Evolutionary conservation across 768 basidiomycete species (phyloP).

Genomic region (Boletus rubropictus): DNA sequence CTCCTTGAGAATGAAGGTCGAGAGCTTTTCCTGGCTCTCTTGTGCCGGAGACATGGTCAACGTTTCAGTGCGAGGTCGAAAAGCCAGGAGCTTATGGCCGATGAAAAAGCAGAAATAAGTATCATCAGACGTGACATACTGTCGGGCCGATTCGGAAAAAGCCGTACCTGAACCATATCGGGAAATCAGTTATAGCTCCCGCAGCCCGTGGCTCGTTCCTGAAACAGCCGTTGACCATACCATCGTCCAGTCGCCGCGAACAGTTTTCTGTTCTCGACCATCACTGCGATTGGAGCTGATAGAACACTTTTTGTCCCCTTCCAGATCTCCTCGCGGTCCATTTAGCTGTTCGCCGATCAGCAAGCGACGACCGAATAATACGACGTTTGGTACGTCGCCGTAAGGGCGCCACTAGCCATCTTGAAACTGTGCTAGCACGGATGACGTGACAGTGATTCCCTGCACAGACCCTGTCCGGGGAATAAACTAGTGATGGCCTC

Average conservation of each 20-base stretch:
- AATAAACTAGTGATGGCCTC: constrained; percentile 3
- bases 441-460: constrained; percentile 2
- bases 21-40: constrained; percentile 39
- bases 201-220: constrained; percentile 19
- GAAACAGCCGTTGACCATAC: constrained; percentile 23
- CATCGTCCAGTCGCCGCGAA: constrained; percentile 9
- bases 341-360: constrained; percentile 22
- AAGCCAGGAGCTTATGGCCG: constrained; percentile 1
- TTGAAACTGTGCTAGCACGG: constrained; percentile 1
- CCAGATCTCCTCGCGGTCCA: constrained; percentile 1
- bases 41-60: constrained; percentile 28
- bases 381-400: constrained; percentile 3
- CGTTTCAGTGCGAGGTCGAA: constrained; percentile 7
- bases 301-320: constrained; percentile 15
- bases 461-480: constrained; percentile 11
- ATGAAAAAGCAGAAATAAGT: constrained; percentile 25
- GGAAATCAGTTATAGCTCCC: constrained; percentile 15
- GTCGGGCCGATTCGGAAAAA: constrained; percentile 27
- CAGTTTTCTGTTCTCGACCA: constrained; percentile 16
- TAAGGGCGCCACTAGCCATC: constrained; percentile 3
- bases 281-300: constrained; percentile 22
- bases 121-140: constrained; percentile 10
- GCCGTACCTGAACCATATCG: constrained; percentile 25
- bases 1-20: constrained; percentile 61
- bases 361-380: constrained; percentile 4